Base-by-base conservation (phyloP, 2,329 filamentous ascomycete species). In the Knufia petricola region DNA sequence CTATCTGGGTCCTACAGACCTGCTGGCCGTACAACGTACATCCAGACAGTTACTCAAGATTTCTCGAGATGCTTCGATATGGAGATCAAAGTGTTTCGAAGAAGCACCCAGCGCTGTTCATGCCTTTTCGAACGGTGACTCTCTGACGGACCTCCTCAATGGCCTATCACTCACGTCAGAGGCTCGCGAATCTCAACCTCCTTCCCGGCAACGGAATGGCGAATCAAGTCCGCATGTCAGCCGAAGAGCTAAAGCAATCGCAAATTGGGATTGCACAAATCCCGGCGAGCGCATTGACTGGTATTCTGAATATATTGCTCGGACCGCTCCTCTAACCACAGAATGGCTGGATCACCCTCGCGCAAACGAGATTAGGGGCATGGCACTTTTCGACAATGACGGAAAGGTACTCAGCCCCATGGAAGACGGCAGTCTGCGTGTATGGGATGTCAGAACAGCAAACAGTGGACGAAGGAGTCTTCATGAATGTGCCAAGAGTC, bases 241-340 rank as follows among this genome's bases (percentile, higher is more conserved):
- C 48, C 69, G 76, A 57, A 69, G 69, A 48, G 66, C 69, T 19
- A 75, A 80, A 43, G 76, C 86, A 50, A 70, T 85, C 60, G 81
- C 82, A 3, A 87, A 87, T 57, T 95, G 88, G 88, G 87, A 95
- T 57, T 86, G 86, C 0, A 79, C 78, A 0, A 87, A 84, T 54
- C 77, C 81, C 0, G 69, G 67, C 3, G 88, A 95, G 66, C 72
- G 71, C 34, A 73, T 89, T 17, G 80, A 85, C 42, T 95, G 87
- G 84, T 95, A 94, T 63, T 77, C 85, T 48, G 89, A 95, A 64
- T 95, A 88, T 61, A 83, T 94, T 53, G 86, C 89, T 46, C 77
- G 89, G 28, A 76, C 89, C 65, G 87, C 80, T 1, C 81, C 82
- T 0, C 73, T 87, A n/a, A 75, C 74, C 12, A 71, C 87, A 46